phyloP scores from a whole-genome alignment of 805 yeast species.

The Diddensiella santjacobensis region DNA sequence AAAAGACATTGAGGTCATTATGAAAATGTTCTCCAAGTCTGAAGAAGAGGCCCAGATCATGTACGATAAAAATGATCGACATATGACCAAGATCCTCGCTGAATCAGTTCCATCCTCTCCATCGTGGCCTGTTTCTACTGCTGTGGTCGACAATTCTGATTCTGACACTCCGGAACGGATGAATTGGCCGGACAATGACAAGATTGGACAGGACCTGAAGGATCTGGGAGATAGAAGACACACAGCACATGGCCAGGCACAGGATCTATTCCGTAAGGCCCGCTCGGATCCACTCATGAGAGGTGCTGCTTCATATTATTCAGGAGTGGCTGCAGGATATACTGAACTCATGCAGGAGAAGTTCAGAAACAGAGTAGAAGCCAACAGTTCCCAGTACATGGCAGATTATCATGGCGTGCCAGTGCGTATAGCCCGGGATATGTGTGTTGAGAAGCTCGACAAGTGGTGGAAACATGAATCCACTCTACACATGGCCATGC shows the following conservation, averaged over 20 bases:
- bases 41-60: slow-evolving; percentile 12
- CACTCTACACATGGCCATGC: not conserved
- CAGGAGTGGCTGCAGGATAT: slow-evolving; percentile 15
- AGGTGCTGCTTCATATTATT: slow-evolving; percentile 22
- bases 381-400: slow-evolving; percentile 8
- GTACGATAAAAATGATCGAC: slow-evolving; percentile 14
- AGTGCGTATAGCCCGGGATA: slow-evolving; percentile 15
- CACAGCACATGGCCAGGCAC: slow-evolving; percentile 9
- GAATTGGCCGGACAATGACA: not conserved
- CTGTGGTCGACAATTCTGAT: not conserved
- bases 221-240: slow-evolving; percentile 1
- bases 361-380: slow-evolving; percentile 7
- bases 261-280: slow-evolving; percentile 17
- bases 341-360: slow-evolving; percentile 1
- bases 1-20: slow-evolving; percentile 6
- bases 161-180: not conserved
- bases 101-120: not conserved
- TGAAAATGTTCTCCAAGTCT: slow-evolving; percentile 7
- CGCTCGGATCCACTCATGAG: slow-evolving; percentile 22
- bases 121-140: not conserved
- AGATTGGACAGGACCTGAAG: not conserved
- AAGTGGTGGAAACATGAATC: slow-evolving; percentile 15
- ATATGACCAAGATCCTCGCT: slow-evolving; percentile 11
- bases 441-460: slow-evolving; percentile 11
- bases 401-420: slow-evolving; percentile 25